Evolutionary conservation across 208 protist genomes (phyloP).

Genomic region (Strigomonas galati): DNA sequence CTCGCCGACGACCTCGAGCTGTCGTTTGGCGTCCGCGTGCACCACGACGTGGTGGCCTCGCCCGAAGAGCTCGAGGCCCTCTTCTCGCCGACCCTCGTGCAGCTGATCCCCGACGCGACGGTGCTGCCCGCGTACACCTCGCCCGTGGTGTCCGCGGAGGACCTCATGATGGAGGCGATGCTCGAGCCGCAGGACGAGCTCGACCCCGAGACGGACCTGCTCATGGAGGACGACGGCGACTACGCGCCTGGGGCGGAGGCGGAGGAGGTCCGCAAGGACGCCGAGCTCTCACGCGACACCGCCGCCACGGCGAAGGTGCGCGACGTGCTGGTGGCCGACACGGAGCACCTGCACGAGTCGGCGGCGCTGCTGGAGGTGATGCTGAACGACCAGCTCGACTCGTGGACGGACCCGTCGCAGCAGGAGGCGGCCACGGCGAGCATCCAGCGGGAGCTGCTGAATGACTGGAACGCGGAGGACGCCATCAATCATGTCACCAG

Average conservation of each 20-base stretch:
- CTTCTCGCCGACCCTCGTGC: constrained; percentile 76
- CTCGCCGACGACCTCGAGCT: constrained; percentile 64
- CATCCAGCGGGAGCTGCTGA: constrained; percentile 42
- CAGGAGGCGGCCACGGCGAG: constrained; percentile 24
- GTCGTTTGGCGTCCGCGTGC: constrained; percentile 47
- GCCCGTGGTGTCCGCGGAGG: constrained; percentile 53
- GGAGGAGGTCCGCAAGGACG: constrained; percentile 48
- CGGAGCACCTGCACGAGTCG: constrained; percentile 61
- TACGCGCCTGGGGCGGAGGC: constrained; percentile 40
- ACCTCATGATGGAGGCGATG: constrained; percentile 69
- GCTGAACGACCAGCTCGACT: constrained; percentile 51
- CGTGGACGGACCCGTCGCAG: constrained; percentile 20
- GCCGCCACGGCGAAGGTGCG: constrained; percentile 7
- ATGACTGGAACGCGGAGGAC: constrained; percentile 17
- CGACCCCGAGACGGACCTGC: constrained; percentile 29
- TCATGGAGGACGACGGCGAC: constrained; percentile 37
- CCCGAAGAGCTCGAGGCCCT: constrained; percentile 73
- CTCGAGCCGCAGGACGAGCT: constrained; percentile 31
- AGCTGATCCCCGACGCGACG: constrained; percentile 79
- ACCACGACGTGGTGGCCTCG: constrained; percentile 65
- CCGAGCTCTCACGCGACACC: constrained; percentile 29
- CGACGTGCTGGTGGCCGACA: constrained; percentile 36
- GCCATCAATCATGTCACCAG: not conserved
- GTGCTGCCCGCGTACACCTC: constrained; percentile 67
- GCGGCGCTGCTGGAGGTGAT: constrained; percentile 73